Percentiles rank a stretch among this genome's conserved stretches.
Evolutionary conservation across 192 early-diverging fungal genomes (phyloP).

Genomic region (Podochytrium sp.): DNA sequence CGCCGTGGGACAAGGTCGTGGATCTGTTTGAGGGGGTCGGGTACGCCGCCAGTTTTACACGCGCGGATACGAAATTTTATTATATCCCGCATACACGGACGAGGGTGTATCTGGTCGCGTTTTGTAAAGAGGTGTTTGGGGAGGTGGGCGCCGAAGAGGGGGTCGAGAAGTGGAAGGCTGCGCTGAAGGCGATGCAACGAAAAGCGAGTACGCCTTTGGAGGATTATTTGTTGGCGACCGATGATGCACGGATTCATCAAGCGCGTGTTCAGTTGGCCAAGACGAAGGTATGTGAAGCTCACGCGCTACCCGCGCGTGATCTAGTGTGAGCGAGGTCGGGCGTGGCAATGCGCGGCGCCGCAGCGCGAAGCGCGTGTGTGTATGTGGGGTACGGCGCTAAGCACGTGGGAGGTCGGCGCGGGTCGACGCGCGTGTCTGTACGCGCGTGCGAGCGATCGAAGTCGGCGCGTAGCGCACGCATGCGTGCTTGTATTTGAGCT

Average conservation of each 20-base stretch:
- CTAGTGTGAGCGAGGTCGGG: too few species aligned
- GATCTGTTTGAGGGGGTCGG: constrained; percentile 32
- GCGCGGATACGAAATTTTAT: constrained; percentile 49
- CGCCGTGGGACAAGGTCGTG: constrained; percentile 42
- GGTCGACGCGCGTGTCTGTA: too few species aligned
- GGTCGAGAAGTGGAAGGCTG: constrained; percentile 35
- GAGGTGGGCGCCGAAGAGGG: not conserved
- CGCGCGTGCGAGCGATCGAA: too few species aligned
- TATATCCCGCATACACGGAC: constrained; percentile 55
- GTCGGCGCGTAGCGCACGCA: too few species aligned
- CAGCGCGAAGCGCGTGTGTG: too few species aligned
- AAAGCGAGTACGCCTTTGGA: constrained; percentile 45
- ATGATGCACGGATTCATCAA: constrained; percentile 48
- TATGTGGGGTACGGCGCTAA: too few species aligned
- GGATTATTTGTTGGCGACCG: constrained; percentile 44
- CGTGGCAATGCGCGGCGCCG: too few species aligned
- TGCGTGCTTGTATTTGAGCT: not conserved
- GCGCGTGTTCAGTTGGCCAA: constrained; percentile 36
- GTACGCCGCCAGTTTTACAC: constrained; percentile 27
- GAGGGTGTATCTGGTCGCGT: constrained; percentile 50
- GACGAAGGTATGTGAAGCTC: not conserved
- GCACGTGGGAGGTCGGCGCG: too few species aligned
- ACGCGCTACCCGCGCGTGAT: too few species aligned
- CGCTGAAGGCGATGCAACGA: constrained; percentile 33
- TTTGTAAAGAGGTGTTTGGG: not conserved